Percentiles rank a stretch among this genome's conserved stretches.
These are phyloP conservation scores for Daldinia grandis DNA, from an alignment of 495 filamentous ascomycete genomes.

Conservation along the genomic window DNA sequence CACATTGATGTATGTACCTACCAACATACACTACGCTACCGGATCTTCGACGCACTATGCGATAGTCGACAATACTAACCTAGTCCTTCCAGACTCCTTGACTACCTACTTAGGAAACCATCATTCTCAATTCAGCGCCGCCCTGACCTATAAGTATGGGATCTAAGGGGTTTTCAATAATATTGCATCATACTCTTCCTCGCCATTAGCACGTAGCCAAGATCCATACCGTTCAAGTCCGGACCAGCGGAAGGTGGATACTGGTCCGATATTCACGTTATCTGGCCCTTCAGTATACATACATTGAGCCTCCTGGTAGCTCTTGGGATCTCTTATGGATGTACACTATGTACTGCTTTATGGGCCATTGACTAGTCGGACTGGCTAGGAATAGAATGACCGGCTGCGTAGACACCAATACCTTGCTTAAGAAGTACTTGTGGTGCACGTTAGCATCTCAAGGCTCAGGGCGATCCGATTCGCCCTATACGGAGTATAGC, in stretches of 20 bases:
- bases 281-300: constrained; percentile 14
- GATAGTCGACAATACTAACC: background rate
- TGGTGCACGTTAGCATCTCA: constrained; percentile 20
- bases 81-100: background rate
- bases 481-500: constrained; percentile 16
- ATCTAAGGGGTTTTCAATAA: background rate
- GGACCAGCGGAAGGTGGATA: constrained; percentile 25
- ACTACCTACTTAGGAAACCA: background rate
- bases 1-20: constrained; percentile 13
- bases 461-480: constrained; percentile 26
- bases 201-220: constrained; percentile 7
- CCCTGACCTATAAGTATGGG: background rate
- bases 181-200: background rate
- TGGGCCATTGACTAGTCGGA: background rate
- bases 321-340: background rate
- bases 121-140: background rate
- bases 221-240: constrained; percentile 9
- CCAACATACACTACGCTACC: constrained; percentile 3
- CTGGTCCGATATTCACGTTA: constrained; percentile 6
- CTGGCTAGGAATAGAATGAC: constrained; percentile 10
- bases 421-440: constrained; percentile 14
- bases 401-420: constrained; percentile 14
- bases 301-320: constrained; percentile 7
- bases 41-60: constrained; percentile 23
- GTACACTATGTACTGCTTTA: background rate